phyloP scores from a whole-genome alignment of 176 grass and related monocot genomes.

The Oropetium thomaeum region DNA sequence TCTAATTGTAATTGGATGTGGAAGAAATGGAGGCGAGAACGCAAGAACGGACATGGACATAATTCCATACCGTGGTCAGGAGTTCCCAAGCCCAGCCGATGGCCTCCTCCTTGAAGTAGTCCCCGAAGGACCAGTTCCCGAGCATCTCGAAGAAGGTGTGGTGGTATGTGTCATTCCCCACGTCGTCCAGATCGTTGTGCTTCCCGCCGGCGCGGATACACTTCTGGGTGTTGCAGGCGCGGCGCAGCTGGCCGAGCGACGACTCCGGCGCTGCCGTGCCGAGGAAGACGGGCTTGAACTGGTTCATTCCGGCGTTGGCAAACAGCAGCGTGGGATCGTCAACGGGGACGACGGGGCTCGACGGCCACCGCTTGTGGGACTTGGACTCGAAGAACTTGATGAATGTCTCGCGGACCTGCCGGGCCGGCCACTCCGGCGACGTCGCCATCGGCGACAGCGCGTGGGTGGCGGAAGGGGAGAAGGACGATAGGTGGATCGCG shows the following conservation, averaged over 20 bases:
- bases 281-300: constrained; percentile 93
- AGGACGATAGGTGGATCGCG: background rate
- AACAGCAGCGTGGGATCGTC: constrained; percentile 92
- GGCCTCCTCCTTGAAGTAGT: constrained; percentile 95
- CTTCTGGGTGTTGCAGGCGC: constrained; percentile 89
- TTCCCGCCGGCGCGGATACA: constrained; percentile 95
- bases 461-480: background rate
- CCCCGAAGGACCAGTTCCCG: constrained; percentile 91
- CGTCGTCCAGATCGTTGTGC: constrained; percentile 99
- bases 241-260: constrained; percentile 51
- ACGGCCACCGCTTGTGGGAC: constrained; percentile 65
- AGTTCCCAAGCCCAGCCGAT: constrained; percentile 95
- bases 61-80: constrained; percentile 55
- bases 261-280: constrained; percentile 68
- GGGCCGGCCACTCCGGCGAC: constrained; percentile 53
- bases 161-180: constrained; percentile 97
- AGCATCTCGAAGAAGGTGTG: constrained; percentile 99
- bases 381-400: constrained; percentile 62
- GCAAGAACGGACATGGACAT: no score
- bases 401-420: constrained; percentile 54
- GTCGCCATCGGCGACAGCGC: constrained; percentile 10
- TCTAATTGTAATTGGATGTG: background rate
- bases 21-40: no score
- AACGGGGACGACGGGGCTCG: constrained; percentile 76
- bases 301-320: constrained; percentile 97